Base-by-base conservation (phyloP, 768 basidiomycete species). In the Rhodotorula graminis region DNA sequence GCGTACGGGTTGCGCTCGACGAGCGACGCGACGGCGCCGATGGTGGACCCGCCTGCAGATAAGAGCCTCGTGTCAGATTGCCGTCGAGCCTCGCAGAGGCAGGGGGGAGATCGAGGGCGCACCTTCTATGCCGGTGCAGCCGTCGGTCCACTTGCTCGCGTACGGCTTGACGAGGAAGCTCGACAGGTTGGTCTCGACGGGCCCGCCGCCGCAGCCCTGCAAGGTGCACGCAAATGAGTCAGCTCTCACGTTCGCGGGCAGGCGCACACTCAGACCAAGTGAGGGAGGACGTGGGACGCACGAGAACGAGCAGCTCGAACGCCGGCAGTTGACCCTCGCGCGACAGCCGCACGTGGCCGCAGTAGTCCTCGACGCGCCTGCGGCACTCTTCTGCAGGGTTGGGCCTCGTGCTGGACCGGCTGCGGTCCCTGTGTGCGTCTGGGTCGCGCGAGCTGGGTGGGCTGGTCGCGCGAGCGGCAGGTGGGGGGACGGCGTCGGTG, bases 111-210 rank as follows among this genome's bases (percentile, higher is more conserved):
- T 16, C 8, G 15, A 57, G 40, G 81, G 85, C 66, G 47, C 21
- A 75, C 71, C 95, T 83, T 98, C 95, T 64, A 98, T 80, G 3
- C 88, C 90, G 12, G 95, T 75, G 59, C 90, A 86, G 10, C 93
- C 93, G 59, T 92, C 89, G 71, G 86, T 84, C 94, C 94, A 97
- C 16, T 82, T 78, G 18, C 84, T 78, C 49, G 83, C 80, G 74
- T 81, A 83, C 15, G 90, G 85, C 79, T 97, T 98, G 80, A 96
- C 81, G 64, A 96, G 83, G 83, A 95, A 98, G n/a, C 87, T 89
- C 40, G 90, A 91, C 73, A 96, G 82, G 82, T 97, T 91, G 33
- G 88, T 89, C 81, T 97, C 94, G 77, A 89, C 85, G 15, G 92
- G 92, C 61, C 94, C 94, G 58, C 94, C 94, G 68, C 93, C 92